These are phyloP conservation scores for Ganoderma meredithae DNA, from an alignment of 1,284 basidiomycete genomes.

Conservation along the genomic window DNA sequence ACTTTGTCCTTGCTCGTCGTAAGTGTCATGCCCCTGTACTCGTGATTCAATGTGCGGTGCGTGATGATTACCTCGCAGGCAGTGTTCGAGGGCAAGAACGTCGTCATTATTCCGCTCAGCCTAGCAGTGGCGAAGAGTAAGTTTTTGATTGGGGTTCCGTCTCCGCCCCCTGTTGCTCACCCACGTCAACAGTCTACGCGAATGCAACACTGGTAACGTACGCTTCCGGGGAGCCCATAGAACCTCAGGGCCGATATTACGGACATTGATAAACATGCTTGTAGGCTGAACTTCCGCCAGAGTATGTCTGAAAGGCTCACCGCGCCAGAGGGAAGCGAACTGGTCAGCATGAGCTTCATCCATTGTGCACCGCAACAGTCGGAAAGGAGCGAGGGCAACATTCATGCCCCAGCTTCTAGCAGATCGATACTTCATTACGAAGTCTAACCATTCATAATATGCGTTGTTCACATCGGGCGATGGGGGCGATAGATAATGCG, in stretches of 20 bases:
- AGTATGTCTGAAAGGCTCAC: not conserved
- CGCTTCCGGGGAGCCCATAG: too few relatives aligned
- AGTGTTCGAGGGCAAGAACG: not conserved
- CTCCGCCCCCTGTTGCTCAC: not conserved
- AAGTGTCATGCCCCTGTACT: not conserved
- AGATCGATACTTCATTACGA: not conserved
- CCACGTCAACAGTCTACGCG: not conserved
- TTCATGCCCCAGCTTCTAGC: not conserved
- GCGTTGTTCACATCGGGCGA: not conserved
- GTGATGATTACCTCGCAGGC: not conserved
- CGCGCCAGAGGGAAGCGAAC: not conserved
- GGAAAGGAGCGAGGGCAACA: not conserved
- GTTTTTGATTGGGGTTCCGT: not conserved
- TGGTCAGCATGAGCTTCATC: not conserved
- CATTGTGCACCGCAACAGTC: not conserved
- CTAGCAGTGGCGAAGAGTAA: not conserved
- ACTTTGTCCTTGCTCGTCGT: constrained; percentile 1
- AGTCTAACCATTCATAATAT: not conserved
- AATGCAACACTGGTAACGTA: constrained; percentile 8
- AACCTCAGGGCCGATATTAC: not conserved
- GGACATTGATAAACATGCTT: not conserved
- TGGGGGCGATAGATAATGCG: too few relatives aligned
- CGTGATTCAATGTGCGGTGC: too few relatives aligned
- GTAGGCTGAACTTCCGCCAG: not conserved
- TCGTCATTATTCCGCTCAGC: not conserved